A percentile compares a stretch with the other conserved stretches of the same genome.
These are phyloP conservation scores for Picocystis sp. DNA, from an alignment of 163 green algal species.

Conservation along the genomic window DNA sequence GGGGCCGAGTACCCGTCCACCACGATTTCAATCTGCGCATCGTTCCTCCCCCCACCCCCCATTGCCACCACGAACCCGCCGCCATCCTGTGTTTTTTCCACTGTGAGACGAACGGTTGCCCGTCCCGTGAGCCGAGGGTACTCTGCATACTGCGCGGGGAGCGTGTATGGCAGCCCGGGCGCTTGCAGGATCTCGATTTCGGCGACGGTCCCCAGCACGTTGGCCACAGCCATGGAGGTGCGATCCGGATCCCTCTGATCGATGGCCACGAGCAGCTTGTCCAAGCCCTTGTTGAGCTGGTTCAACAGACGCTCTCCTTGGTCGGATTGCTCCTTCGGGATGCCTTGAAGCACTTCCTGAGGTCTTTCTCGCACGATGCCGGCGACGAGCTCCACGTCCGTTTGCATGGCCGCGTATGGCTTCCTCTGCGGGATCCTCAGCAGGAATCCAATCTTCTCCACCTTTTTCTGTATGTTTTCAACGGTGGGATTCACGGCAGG, in stretches of 20 bases:
- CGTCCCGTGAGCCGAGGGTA: slow-evolving; percentile 45
- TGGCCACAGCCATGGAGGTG: not conserved
- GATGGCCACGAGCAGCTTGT: not conserved
- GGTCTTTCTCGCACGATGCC: not conserved
- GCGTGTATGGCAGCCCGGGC: slow-evolving; percentile 50
- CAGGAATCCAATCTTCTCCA: not conserved
- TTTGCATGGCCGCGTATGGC: slow-evolving; percentile 1
- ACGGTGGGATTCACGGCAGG: slow-evolving; percentile 64
- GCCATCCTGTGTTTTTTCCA: slow-evolving; percentile 42
- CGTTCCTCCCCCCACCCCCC: slow-evolving; percentile 16
- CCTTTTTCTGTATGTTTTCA: slow-evolving; percentile 15
- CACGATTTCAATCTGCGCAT: slow-evolving; percentile 1
- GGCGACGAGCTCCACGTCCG: not conserved
- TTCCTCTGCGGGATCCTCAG: slow-evolving; percentile 9
- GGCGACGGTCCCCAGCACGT: slow-evolving; percentile 1
- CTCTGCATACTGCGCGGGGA: slow-evolving; percentile 38
- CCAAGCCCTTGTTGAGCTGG: slow-evolving; percentile 3
- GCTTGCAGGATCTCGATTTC: slow-evolving; percentile 34
- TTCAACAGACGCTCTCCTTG: not conserved
- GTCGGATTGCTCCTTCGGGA: not conserved
- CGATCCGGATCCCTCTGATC: slow-evolving; percentile 3
- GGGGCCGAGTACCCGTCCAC: slow-evolving; percentile 11
- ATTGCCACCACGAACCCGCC: slow-evolving; percentile 20
- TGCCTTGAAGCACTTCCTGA: slow-evolving; percentile 1
- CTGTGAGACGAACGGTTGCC: slow-evolving; percentile 53